A percentile compares a stretch with the other conserved stretches of the same genome.
Conservation (phyloP, 75 land plant genomes). For the Sequoiadendron giganteum region DNA sequence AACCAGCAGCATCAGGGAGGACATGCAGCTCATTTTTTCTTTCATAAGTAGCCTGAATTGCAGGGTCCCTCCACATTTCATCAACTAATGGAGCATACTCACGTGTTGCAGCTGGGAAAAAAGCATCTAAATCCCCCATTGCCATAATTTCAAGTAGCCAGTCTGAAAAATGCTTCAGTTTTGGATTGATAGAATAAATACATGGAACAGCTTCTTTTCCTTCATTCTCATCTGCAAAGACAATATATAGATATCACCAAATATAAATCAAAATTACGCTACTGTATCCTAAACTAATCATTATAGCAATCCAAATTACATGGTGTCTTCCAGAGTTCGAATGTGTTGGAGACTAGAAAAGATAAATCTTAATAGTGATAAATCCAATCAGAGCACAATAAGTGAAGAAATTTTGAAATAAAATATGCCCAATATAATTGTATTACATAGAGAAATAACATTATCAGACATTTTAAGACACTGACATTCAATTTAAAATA, state of each 20-base stretch:
- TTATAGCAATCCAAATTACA: neutral
- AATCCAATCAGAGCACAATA: neutral
- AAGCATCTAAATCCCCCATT: conserved; percentile 87
- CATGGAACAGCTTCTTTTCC: conserved; percentile 24
- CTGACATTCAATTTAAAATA: neutral
- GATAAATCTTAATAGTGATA: neutral
- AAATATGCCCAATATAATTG: neutral
- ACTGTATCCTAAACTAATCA: neutral
- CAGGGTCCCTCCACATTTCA: conserved; percentile 88
- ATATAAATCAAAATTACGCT: neutral
- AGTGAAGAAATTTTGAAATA: neutral
- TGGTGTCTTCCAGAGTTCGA: neutral
- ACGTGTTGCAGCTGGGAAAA: conserved; percentile 82
- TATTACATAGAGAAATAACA: neutral
- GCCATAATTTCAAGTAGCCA: conserved; percentile 93
- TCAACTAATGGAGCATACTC: conserved; percentile 87
- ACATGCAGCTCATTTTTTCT: conserved; percentile 86
- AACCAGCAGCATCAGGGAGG: conserved; percentile 86
- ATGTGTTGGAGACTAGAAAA: neutral
- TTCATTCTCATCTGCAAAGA: conserved; percentile 20
- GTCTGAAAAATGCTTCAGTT: conserved; percentile 86
- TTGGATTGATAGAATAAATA: conserved; percentile 69
- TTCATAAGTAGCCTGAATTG: conserved; percentile 86
- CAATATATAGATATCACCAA: neutral
- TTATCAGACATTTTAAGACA: neutral